Evolutionary conservation across 768 basidiomycete species (phyloP).

Genomic region (Trametes coccinea): DNA sequence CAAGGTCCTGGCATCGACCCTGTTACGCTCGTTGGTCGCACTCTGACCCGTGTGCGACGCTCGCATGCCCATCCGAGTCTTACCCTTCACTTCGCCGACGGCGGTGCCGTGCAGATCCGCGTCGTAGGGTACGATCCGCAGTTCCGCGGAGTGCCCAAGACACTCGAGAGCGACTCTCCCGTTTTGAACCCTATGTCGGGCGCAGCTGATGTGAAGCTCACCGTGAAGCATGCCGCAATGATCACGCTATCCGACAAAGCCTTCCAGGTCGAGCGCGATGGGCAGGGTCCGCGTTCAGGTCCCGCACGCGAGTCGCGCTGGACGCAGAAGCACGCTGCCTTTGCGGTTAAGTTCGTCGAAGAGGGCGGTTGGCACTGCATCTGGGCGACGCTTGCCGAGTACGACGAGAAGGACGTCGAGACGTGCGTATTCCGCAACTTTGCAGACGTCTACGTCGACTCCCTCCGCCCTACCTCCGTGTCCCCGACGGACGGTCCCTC

Average conservation of each 20-base stretch:
- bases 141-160: constrained; percentile 58
- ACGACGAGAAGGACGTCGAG: constrained; percentile 40
- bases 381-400: constrained; percentile 61
- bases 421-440: constrained; percentile 52
- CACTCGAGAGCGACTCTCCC: constrained; percentile 52
- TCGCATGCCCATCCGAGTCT: constrained; percentile 37
- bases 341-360: constrained; percentile 58
- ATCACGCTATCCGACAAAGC: constrained; percentile 61
- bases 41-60: constrained; percentile 33
- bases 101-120: constrained; percentile 43
- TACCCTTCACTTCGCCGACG: constrained; percentile 39
- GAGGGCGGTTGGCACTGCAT: constrained; percentile 60
- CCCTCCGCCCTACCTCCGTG: constrained; percentile 35
- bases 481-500: not conserved
- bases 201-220: constrained; percentile 34
- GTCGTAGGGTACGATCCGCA: constrained; percentile 64
- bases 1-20: constrained; percentile 32
- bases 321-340: constrained; percentile 48
- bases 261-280: constrained; percentile 37
- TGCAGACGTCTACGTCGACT: constrained; percentile 58
- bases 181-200: constrained; percentile 38
- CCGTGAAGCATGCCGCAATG: constrained; percentile 53
- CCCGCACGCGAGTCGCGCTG: constrained; percentile 34
- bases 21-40: constrained; percentile 34
- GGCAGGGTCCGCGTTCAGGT: constrained; percentile 22